Evolutionary conservation across 345 rosid genomes (phyloP).

Genomic region (Kernera saxatilis): DNA sequence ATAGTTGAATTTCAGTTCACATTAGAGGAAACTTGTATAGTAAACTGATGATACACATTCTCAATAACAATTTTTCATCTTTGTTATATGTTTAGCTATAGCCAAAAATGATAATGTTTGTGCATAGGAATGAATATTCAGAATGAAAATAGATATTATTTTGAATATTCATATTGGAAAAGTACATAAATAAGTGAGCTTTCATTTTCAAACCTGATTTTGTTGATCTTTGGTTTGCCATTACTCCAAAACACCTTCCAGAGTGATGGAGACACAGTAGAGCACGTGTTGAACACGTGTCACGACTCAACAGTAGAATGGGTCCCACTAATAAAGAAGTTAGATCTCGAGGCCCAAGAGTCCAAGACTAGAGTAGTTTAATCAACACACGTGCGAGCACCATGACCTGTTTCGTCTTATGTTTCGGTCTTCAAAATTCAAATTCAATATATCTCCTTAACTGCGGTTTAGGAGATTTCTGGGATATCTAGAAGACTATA

Average conservation of each 20-base stretch:
- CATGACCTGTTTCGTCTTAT: background rate
- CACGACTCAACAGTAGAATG: background rate
- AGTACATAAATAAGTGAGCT: conserved; percentile 10
- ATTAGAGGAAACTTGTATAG: too few species aligned
- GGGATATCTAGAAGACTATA: too few species aligned
- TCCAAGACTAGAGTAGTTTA: background rate
- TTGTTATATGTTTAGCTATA: background rate
- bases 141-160: background rate
- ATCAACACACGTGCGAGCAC: conserved; percentile 3
- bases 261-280: conserved; percentile 9
- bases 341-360: background rate
- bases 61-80: too few species aligned
- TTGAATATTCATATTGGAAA: background rate
- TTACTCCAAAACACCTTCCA: background rate
- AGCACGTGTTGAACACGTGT: conserved; percentile 9
- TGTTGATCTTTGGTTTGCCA: conserved; percentile 12
- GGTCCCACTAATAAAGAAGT: background rate
- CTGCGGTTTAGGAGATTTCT: too few species aligned
- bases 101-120: background rate
- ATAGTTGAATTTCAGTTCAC: too few species aligned
- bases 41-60: too few species aligned
- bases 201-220: conserved; percentile 22
- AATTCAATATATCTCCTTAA: background rate
- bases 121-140: background rate
- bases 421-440: background rate